A percentile compares a stretch with the other conserved stretches of the same genome.
phyloP scores from a whole-genome alignment of 2,329 filamentous ascomycete genomes.

The Colletotrichum somersetense region DNA sequence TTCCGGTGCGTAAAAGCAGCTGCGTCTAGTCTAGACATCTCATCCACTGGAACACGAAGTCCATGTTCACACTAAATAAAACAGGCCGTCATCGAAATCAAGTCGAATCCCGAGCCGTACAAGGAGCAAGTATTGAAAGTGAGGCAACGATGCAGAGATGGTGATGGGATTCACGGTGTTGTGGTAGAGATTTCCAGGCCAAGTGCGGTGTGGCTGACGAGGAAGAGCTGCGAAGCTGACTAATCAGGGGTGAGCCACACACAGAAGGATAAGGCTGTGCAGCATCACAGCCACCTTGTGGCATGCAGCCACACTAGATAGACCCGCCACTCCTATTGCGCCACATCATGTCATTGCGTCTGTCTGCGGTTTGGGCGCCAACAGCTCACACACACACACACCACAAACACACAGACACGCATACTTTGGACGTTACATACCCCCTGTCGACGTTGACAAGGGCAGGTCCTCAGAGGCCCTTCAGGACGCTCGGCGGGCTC shows the following conservation, averaged over 20 bases:
- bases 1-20: not conserved
- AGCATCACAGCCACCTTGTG: not conserved
- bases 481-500: not conserved
- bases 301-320: too few species aligned
- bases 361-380: not conserved
- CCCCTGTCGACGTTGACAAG: not conserved
- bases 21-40: not conserved
- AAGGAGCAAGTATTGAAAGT: not conserved
- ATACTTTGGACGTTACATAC: not conserved
- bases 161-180: conserved; percentile 2
- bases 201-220: not conserved
- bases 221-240: accelerated
- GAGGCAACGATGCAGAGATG: not conserved
- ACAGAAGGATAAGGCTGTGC: not conserved
- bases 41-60: not conserved
- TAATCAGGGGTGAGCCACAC: not conserved
- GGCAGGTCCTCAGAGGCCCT: not conserved
- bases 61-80: too few species aligned
- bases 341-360: conserved; percentile 6
- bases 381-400: not conserved
- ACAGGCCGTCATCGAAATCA: too few species aligned
- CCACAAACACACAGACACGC: not conserved
- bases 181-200: not conserved
- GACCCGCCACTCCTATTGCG: not conserved
- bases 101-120: not conserved